These are phyloP conservation scores for Phytophthora uliginosa DNA, from an alignment of 352 stramenopile genomes.

Conservation along the genomic window DNA sequence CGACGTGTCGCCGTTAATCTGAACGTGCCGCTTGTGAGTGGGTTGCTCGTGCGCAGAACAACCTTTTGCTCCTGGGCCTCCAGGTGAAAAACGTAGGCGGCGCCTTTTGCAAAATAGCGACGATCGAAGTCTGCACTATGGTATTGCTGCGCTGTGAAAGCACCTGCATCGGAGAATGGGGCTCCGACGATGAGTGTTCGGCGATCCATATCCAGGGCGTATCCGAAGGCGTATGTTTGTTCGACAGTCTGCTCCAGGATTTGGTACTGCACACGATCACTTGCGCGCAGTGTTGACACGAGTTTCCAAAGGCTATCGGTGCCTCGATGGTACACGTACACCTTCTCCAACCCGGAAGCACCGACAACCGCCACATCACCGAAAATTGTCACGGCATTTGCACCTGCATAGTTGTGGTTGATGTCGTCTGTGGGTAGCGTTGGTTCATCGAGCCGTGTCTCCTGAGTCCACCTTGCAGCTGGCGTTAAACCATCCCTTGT, in stretches of 20 bases:
- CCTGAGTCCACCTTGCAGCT: conserved; percentile 54
- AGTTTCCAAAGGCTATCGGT: conserved; percentile 58
- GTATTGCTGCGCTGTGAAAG: conserved; percentile 62
- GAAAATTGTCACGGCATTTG: conserved; percentile 79
- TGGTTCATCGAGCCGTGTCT: conserved; percentile 54
- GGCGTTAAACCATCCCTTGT: conserved; percentile 23
- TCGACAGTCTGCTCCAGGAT: conserved; percentile 82
- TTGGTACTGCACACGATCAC: conserved; percentile 87
- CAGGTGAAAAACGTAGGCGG: conserved; percentile 82
- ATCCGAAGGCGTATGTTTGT: conserved; percentile 92
- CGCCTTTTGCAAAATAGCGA: conserved; percentile 73
- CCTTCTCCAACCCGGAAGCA: conserved; percentile 73
- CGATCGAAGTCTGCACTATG: conserved; percentile 67
- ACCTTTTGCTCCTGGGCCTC: conserved; percentile 82
- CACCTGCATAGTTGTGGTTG: conserved; percentile 75
- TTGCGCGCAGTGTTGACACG: conserved; percentile 67
- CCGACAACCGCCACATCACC: conserved; percentile 93
- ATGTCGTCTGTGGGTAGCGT: conserved; percentile 38
- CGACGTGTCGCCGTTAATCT: conserved; percentile 73
- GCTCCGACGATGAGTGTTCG: conserved; percentile 93
- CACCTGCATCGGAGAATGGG: conserved; percentile 85
- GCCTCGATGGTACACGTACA: conserved; percentile 81
- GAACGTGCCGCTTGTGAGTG: conserved; percentile 80
- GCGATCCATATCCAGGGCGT: conserved; percentile 81
- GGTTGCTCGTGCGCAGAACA: conserved; percentile 62